Conservation (phyloP, 192 early-diverging fungal species). For the Coemansia sp. region DNA sequence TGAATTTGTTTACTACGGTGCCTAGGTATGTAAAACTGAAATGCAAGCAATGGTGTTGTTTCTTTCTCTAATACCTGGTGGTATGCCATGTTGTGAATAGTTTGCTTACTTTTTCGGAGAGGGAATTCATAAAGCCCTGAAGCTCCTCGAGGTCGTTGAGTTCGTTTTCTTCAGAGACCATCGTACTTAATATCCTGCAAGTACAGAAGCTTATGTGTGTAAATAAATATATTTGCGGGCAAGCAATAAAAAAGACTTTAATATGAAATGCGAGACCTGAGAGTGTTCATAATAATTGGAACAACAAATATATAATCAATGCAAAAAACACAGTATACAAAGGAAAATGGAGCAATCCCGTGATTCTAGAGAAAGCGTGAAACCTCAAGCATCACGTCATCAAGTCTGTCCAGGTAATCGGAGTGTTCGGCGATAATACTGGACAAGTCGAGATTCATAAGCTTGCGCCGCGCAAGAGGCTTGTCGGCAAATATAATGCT, state of each 20-base stretch:
- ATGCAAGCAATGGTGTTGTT: too few species aligned
- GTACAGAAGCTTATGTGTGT: too few species aligned
- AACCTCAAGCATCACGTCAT: constrained; percentile 45
- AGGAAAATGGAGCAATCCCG: background rate
- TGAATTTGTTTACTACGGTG: too few species aligned
- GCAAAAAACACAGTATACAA: background rate
- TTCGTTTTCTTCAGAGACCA: constrained; percentile 9
- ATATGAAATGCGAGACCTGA: too few species aligned
- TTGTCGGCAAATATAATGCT: constrained; percentile 28
- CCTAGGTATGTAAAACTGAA: too few species aligned
- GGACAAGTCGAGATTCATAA: constrained; percentile 32
- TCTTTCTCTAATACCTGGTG: too few species aligned
- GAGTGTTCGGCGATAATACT: constrained; percentile 29
- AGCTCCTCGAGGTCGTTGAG: constrained; percentile 22
- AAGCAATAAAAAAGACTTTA: too few species aligned
- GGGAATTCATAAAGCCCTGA: constrained; percentile 24
- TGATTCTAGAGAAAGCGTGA: constrained; percentile 16
- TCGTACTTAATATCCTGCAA: background rate
- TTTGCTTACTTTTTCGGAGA: constrained; percentile 22
- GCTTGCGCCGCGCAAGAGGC: constrained; percentile 28
- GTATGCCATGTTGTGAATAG: too few species aligned
- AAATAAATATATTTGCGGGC: too few species aligned
- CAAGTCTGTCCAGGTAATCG: constrained; percentile 36
- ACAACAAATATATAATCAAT: background rate
- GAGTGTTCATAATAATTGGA: too few species aligned